Percentiles rank a stretch among this genome's conserved stretches.
These are phyloP conservation scores for Emiliania huxleyi DNA, from an alignment of 78 protist genomes.

Conservation along the genomic window DNA sequence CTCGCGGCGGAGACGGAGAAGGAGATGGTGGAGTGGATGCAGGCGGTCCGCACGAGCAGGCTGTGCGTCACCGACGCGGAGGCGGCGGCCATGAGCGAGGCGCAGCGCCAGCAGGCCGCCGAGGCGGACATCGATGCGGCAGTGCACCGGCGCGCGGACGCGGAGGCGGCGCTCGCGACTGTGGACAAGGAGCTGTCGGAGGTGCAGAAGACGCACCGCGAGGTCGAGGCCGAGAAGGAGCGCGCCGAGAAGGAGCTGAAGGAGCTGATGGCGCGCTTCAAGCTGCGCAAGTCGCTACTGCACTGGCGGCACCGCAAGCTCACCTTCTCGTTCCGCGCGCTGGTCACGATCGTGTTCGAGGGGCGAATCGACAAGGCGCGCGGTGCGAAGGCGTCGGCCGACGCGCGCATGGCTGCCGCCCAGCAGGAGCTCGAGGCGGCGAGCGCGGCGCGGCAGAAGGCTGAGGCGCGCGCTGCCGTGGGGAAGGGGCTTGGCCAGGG, in stretches of 20 bases:
- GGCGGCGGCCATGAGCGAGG: neutral
- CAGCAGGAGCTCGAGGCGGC: neutral
- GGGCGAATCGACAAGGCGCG: neutral
- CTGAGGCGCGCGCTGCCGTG: too few relatives aligned
- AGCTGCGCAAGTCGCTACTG: constrained; percentile 24
- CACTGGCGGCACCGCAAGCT: constrained; percentile 31
- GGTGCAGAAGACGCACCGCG: neutral
- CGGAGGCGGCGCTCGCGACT: neutral
- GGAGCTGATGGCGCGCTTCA: constrained; percentile 25
- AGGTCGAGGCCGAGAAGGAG: constrained; percentile 14
- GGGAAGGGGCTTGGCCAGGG: too few relatives aligned
- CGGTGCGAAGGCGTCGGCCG: neutral
- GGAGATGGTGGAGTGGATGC: neutral
- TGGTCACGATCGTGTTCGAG: neutral
- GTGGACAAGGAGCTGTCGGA: neutral
- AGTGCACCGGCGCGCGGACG: neutral
- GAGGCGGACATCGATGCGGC: neutral
- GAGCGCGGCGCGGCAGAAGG: neutral
- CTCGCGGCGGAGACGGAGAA: neutral
- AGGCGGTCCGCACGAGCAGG: neutral
- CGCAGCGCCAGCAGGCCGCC: neutral
- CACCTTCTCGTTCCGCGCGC: neutral
- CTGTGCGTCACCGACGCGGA: neutral
- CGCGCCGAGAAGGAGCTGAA: neutral
- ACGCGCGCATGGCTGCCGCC: neutral